Evolutionary conservation across 805 yeast genomes (phyloP).

Genomic region (Candida pseudofarinosa): DNA sequence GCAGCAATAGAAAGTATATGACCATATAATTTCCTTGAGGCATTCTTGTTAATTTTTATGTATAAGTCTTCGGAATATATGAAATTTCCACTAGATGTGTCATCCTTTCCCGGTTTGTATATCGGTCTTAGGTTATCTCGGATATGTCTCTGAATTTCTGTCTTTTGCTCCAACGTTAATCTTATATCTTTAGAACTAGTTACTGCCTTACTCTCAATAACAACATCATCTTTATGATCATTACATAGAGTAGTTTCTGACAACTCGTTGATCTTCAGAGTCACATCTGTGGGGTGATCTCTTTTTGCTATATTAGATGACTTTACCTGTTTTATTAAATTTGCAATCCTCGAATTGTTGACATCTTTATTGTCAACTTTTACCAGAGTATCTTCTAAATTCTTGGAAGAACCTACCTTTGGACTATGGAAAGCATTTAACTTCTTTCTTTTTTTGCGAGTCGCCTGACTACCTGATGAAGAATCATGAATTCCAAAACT

Average conservation of each 20-base stretch:
- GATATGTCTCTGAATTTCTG: conserved; percentile 53
- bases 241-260: background rate
- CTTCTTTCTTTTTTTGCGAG: conserved; percentile 8
- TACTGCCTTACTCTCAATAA: conserved; percentile 1
- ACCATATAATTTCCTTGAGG: conserved; percentile 57
- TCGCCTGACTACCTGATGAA: background rate
- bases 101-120: conserved; percentile 30
- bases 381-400: background rate
- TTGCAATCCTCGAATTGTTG: background rate
- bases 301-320: background rate
- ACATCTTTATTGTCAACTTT: background rate
- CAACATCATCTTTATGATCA: background rate
- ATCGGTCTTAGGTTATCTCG: conserved; percentile 48
- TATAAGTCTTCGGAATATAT: conserved; percentile 39
- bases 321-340: background rate
- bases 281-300: background rate
- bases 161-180: conserved; percentile 44
- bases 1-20: conserved; percentile 15
- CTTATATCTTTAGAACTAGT: conserved; percentile 4
- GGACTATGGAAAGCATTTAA: conserved; percentile 4
- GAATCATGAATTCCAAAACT: background rate
- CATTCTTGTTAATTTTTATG: conserved; percentile 56
- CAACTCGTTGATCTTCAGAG: background rate
- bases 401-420: background rate
- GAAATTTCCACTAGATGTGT: conserved; percentile 21